phyloP scores from a whole-genome alignment of 2,329 filamentous ascomycete genomes.

The Tothia fuscella region DNA sequence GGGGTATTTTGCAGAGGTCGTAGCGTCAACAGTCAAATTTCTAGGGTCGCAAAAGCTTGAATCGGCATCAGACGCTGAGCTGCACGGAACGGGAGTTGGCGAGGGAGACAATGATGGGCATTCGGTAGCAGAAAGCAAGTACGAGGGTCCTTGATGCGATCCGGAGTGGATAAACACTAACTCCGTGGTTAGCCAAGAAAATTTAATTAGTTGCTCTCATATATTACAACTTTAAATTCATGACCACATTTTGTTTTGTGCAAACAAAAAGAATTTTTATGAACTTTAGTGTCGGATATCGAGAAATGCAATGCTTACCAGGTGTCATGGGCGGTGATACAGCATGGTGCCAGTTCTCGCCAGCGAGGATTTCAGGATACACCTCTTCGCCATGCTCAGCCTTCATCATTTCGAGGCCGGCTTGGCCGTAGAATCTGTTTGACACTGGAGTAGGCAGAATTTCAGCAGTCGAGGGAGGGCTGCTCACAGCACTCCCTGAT shows the following conservation, averaged over 20 bases:
- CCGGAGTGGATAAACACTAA: constrained; percentile 49
- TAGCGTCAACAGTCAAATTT: constrained; percentile 61
- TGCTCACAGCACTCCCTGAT: constrained; percentile 74
- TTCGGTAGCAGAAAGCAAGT: constrained; percentile 47
- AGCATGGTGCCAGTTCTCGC: constrained; percentile 52
- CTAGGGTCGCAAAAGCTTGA: constrained; percentile 86
- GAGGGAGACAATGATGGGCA: constrained; percentile 80
- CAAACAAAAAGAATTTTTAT: constrained; percentile 4
- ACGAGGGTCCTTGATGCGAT: constrained; percentile 48
- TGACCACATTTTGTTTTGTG: constrained; percentile 5
- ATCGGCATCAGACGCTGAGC: constrained; percentile 56
- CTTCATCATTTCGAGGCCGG: constrained; percentile 24
- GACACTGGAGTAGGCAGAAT: constrained; percentile 73
- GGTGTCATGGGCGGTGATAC: constrained; percentile 81
- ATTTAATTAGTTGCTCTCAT: neutral
- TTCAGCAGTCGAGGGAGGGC: constrained; percentile 64
- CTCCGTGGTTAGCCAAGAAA: constrained; percentile 2
- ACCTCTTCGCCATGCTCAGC: constrained; percentile 52
- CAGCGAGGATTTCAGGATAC: constrained; percentile 59
- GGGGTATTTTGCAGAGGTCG: constrained; percentile 50
- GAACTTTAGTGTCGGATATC: too few relatives aligned
- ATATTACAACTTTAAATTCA: constrained; percentile 5
- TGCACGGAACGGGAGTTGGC: constrained; percentile 50
- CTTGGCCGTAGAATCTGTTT: constrained; percentile 54
- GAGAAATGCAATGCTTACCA: too few relatives aligned